A percentile compares a stretch with the other conserved stretches of the same genome.
Evolutionary conservation across 352 stramenopile species (phyloP).

Genomic region (Aphanomyces astaci): DNA sequence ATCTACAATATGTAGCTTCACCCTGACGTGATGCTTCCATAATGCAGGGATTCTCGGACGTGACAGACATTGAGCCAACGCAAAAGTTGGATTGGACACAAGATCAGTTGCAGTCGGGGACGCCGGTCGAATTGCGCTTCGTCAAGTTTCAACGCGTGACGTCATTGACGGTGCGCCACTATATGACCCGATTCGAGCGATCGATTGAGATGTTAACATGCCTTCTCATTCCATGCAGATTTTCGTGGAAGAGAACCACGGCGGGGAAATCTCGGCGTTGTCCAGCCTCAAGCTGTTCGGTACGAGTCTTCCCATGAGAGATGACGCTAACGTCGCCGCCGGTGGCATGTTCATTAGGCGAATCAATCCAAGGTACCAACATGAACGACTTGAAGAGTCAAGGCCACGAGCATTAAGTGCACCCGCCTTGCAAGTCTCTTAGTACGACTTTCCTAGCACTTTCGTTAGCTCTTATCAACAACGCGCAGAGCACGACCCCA

Average conservation of each 20-base stretch:
- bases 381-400: conserved; percentile 84
- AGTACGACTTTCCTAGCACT: too few species aligned
- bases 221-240: conserved; percentile 29
- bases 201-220: too few species aligned
- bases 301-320: conserved; percentile 19
- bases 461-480: too few species aligned
- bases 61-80: conserved; percentile 54
- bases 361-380: conserved; percentile 67
- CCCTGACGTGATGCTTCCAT: background rate
- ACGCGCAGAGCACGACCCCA: too few species aligned
- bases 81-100: conserved; percentile 58
- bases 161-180: conserved; percentile 50
- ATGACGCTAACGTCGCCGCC: background rate
- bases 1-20: background rate
- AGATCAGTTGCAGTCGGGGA: conserved; percentile 41
- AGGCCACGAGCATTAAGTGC: conserved; percentile 49
- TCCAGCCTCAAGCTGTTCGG: conserved; percentile 63
- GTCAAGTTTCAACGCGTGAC: conserved; percentile 79
- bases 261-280: conserved; percentile 47
- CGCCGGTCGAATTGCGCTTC: conserved; percentile 64
- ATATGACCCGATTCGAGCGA: background rate
- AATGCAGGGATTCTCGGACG: conserved; percentile 54
- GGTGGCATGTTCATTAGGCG: conserved; percentile 37
- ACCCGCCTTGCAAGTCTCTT: background rate
- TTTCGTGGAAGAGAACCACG: conserved; percentile 75